Percentiles rank a stretch among this genome's conserved stretches.
phyloP scores from a whole-genome alignment of 2,329 filamentous ascomycete species.

The Delphinella strobiligena region DNA sequence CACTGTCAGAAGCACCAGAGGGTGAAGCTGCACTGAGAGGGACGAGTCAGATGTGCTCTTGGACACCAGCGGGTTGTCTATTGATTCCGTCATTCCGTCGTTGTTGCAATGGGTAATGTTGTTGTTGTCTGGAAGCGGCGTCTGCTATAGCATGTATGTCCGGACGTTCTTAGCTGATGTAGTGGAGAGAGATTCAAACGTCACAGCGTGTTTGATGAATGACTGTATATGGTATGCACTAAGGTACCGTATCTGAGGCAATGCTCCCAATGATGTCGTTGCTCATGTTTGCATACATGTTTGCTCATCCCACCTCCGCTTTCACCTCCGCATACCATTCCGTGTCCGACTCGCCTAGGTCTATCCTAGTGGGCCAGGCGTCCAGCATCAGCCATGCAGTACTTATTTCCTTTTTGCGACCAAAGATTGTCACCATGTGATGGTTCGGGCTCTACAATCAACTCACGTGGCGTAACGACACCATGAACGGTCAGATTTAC shows the following conservation, averaged over 20 bases:
- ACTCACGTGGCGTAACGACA: too few relatives aligned
- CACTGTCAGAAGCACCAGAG: slow-evolving; percentile 87
- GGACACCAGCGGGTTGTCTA: slow-evolving; percentile 30
- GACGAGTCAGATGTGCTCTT: slow-evolving; percentile 51
- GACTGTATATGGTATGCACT: too few relatives aligned
- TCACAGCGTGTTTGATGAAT: too few relatives aligned
- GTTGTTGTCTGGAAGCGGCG: background rate
- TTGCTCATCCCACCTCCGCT: background rate
- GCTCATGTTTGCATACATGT: background rate
- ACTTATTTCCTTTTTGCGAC: too few relatives aligned
- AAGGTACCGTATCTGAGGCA: too few relatives aligned
- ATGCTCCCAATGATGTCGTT: background rate
- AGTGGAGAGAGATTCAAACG: too few relatives aligned
- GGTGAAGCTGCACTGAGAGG: slow-evolving; percentile 75
- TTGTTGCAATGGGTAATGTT: background rate
- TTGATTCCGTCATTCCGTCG: slow-evolving; percentile 6
- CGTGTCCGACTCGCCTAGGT: too few relatives aligned
- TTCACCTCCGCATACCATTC: background rate
- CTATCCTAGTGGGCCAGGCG: too few relatives aligned
- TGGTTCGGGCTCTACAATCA: too few relatives aligned
- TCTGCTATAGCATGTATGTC: background rate
- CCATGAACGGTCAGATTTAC: too few relatives aligned
- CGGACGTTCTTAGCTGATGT: too few relatives aligned
- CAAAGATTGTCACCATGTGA: too few relatives aligned
- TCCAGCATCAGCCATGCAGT: background rate